A percentile compares a stretch with the other conserved stretches of the same genome.
Conservation (phyloP, 2,329 filamentous ascomycete genomes). For the Fusarium sp. region DNA sequence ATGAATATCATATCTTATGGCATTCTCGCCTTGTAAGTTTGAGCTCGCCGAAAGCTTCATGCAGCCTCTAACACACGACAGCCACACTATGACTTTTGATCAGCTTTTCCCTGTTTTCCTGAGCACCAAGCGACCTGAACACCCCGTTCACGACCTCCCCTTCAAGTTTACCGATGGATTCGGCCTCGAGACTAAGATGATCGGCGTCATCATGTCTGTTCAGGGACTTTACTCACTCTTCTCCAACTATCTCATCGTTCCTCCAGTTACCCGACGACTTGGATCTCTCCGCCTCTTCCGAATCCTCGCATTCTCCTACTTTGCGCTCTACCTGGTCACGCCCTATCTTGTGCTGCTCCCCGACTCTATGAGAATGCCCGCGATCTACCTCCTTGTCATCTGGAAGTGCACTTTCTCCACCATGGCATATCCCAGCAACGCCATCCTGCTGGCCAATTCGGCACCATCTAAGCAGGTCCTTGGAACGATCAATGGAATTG, state of each 20-base stretch:
- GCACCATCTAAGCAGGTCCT: conserved; percentile 85
- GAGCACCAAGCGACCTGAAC: conserved; percentile 68
- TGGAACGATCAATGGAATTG: conserved; percentile 91
- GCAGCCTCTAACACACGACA: conserved; percentile 50
- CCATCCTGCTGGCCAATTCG: conserved; percentile 88
- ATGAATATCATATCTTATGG: conserved; percentile 91
- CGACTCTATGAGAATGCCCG: conserved; percentile 72
- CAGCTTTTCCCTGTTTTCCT: conserved; percentile 93
- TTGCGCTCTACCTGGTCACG: conserved; percentile 84
- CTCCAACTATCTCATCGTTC: conserved; percentile 85
- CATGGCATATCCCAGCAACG: conserved; percentile 89
- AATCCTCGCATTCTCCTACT: conserved; percentile 83
- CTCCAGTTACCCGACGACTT: conserved; percentile 76
- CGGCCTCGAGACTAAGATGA: conserved; percentile 80
- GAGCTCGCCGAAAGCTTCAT: neutral
- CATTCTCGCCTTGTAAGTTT: conserved; percentile 89
- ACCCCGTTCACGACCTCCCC: conserved; percentile 69
- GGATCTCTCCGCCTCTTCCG: conserved; percentile 86
- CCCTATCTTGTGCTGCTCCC: conserved; percentile 92
- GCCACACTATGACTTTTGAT: conserved; percentile 97
- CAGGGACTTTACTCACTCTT: conserved; percentile 92
- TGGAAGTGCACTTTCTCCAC: conserved; percentile 95
- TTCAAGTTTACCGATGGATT: conserved; percentile 93
- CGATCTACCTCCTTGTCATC: conserved; percentile 80
- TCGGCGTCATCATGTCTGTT: conserved; percentile 87